Base-by-base conservation (phyloP, 441 rosid species). In the Syzygium malaccense region DNA sequence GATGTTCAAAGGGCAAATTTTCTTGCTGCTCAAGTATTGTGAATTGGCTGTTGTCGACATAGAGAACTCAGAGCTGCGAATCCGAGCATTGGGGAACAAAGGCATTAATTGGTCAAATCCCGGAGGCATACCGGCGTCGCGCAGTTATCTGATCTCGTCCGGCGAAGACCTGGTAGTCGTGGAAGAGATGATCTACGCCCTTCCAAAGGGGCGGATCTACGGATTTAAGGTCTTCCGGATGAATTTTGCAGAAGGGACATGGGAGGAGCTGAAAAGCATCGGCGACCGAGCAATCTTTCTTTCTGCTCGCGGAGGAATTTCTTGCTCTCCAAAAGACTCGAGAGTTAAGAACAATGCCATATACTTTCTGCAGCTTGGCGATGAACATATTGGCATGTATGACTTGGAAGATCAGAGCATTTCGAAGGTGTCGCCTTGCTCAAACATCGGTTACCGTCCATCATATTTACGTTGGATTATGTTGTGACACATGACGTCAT, bases 101-200 rank as follows among this genome's bases (percentile, higher is more conserved):
- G 37, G 7, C 30, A 0, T 62, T 14, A 3, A 15, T n/a, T 2
- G 68, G 19, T 62, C 37, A 7, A n/a, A n/a, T 1, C 20, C 57
- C 2, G 3, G 0, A 14, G 71, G 37, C 5, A 28, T 8, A 62
- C 0, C 1, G 32, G 5, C 23, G 4, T 8, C 0, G 3, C 6
- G 25, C 23, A 0, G 4, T 2, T 32, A 66, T 66, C 41, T 64
- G 2, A 8, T 66, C 78, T 32, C 41, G 4, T 66, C 75, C 2
- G 6, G 1, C 2, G 13, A 30, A 30, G 75, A 64, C 6, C 0
- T 64, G 2, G 0, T 15, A 15, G 1, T 64, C 3, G 3, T 64
- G 37, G 4, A 18, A 7, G 71, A 64, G 71, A 15, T 30, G 41
- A 64, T 64, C 32, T 30, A 17, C 1, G 6, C 23, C 0, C 75